A percentile compares a stretch with the other conserved stretches of the same genome.
Conservation (phyloP, 164 flowering plant genomes). For the Magnolia kwangsiensis region DNA sequence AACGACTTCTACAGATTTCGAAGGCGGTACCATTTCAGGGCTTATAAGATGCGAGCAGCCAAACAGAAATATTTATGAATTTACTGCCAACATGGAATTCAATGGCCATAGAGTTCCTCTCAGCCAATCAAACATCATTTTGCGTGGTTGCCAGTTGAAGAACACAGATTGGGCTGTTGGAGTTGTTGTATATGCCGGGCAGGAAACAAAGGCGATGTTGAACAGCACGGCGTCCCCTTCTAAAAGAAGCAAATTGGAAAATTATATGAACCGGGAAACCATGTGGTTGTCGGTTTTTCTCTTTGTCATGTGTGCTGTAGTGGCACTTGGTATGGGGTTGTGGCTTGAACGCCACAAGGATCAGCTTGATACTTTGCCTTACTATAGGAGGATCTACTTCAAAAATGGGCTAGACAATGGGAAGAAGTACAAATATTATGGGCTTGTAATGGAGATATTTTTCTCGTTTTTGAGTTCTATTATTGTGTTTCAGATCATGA, state of each 20-base stretch:
- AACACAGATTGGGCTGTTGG: slow-evolving; percentile 86
- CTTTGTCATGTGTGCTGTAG: slow-evolving; percentile 69
- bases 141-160: slow-evolving; percentile 95
- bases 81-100: slow-evolving; percentile 84
- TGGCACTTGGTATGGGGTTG: slow-evolving; percentile 76
- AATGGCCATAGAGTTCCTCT: slow-evolving; percentile 61
- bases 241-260: slow-evolving; percentile 81
- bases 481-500: slow-evolving; percentile 95
- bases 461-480: slow-evolving; percentile 87
- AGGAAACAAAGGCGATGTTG: slow-evolving; percentile 95
- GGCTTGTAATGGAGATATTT: slow-evolving; percentile 74
- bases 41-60: slow-evolving; percentile 85
- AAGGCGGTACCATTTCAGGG: slow-evolving; percentile 51
- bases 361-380: slow-evolving; percentile 75
- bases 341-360: slow-evolving; percentile 64
- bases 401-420: slow-evolving; percentile 30
- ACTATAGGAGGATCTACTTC: slow-evolving; percentile 58
- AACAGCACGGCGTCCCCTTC: slow-evolving; percentile 85
- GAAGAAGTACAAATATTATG: slow-evolving; percentile 58
- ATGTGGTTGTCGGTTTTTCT: slow-evolving; percentile 84
- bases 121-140: slow-evolving; percentile 76
- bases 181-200: slow-evolving; percentile 92
- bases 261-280: slow-evolving; percentile 87
- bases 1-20: slow-evolving; percentile 45
- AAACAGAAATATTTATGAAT: slow-evolving; percentile 87